Evolutionary conservation across 352 stramenopile species (phyloP).

Genomic region (Phytophthora pluvialis): DNA sequence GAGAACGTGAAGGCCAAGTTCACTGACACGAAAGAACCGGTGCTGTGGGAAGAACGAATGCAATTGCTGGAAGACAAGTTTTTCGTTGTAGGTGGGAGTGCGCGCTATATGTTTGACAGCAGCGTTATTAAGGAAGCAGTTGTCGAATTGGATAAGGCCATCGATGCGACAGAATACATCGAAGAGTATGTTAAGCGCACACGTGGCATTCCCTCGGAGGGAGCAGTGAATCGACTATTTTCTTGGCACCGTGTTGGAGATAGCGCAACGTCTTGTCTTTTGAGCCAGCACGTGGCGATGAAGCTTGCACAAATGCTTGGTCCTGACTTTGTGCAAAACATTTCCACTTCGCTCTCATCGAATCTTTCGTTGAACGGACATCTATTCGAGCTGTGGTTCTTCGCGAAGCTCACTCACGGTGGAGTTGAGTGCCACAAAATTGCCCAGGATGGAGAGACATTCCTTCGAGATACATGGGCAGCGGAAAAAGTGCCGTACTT

Average conservation of each 20-base stretch:
- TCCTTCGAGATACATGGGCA: background rate
- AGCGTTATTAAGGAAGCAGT: background rate
- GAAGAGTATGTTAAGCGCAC: background rate
- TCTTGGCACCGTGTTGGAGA: constrained; percentile 10
- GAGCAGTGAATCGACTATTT: constrained; percentile 18
- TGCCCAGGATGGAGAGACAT: background rate
- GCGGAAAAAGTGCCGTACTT: background rate
- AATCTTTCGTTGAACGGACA: background rate
- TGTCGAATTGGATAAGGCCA: background rate
- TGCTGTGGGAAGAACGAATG: constrained; percentile 8
- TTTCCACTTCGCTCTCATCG: background rate
- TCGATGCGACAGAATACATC: constrained; percentile 3
- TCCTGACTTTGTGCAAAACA: background rate
- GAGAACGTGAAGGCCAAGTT: constrained; percentile 14
- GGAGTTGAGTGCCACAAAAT: background rate
- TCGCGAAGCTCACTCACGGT: constrained; percentile 2
- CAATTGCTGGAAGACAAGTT: constrained; percentile 17
- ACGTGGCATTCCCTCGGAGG: background rate
- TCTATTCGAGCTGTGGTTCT: constrained; percentile 4
- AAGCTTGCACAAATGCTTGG: constrained; percentile 1
- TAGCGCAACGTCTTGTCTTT: too few relatives aligned
- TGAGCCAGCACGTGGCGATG: background rate
- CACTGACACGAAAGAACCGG: constrained; percentile 5
- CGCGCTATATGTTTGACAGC: background rate
- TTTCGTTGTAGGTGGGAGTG: constrained; percentile 14